Percentiles rank a stretch among this genome's conserved stretches.
Evolutionary conservation across 176 grass and related monocot species (phyloP).

Genomic region (Puya raimondii): DNA sequence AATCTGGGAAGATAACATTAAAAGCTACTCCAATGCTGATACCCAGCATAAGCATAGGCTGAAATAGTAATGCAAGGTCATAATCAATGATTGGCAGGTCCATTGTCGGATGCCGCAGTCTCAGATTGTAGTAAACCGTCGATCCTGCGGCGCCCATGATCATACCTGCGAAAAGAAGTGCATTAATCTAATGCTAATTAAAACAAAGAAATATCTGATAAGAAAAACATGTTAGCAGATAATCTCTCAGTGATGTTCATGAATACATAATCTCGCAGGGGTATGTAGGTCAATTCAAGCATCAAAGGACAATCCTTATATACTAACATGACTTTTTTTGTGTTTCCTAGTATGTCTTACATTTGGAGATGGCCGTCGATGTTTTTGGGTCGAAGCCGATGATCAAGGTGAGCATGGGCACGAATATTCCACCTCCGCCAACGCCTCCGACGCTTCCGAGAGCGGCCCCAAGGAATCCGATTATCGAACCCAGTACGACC

Average conservation of each 20-base stretch:
- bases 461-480: slow-evolving; percentile 11
- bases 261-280: too few species aligned
- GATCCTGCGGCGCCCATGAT: slow-evolving; percentile 16
- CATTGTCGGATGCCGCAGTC: not conserved
- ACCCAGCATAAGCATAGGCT: slow-evolving; percentile 17
- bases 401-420: slow-evolving; percentile 17
- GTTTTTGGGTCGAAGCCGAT: slow-evolving; percentile 13
- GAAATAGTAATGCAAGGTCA: slow-evolving; percentile 13
- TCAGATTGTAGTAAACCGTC: slow-evolving; percentile 15
- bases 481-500: slow-evolving; percentile 12
- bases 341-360: slow-evolving; percentile 1
- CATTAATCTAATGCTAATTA: not conserved
- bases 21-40: slow-evolving; percentile 17
- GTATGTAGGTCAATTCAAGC: not conserved
- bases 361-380: slow-evolving; percentile 13
- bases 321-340: not conserved
- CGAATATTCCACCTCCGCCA: slow-evolving; percentile 11
- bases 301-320: not conserved
- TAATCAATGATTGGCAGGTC: slow-evolving; percentile 19
- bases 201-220: not conserved
- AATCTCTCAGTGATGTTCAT: not conserved
- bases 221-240: not conserved
- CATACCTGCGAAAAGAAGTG: slow-evolving; percentile 8
- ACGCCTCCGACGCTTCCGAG: slow-evolving; percentile 6
- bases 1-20: slow-evolving; percentile 15